Percentiles rank a stretch among this genome's conserved stretches.
These are phyloP conservation scores for Massariosphaeria phaeospora DNA, from an alignment of 495 filamentous ascomycete species.

Conservation along the genomic window DNA sequence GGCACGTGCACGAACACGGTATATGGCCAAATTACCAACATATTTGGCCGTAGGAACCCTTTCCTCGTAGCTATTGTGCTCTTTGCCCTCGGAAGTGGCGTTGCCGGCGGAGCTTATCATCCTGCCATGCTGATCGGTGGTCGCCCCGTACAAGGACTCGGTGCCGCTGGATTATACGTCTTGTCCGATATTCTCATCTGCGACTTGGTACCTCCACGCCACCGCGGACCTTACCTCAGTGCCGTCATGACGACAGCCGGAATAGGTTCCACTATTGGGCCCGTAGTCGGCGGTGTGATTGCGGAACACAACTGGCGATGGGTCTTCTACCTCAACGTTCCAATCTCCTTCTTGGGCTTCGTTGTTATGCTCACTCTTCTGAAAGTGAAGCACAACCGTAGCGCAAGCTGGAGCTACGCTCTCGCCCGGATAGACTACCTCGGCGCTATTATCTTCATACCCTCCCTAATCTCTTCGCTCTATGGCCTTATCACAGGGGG, in stretches of 20 bases:
- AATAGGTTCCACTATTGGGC: conserved; percentile 39
- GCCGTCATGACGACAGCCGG: conserved; percentile 32
- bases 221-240: conserved; percentile 40
- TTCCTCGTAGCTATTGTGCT: conserved; percentile 15
- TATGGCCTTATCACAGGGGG: conserved; percentile 18
- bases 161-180: conserved; percentile 23
- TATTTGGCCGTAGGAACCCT: conserved; percentile 24
- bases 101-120: conserved; percentile 13
- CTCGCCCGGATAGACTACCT: conserved; percentile 21
- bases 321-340: conserved; percentile 34
- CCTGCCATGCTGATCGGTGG: conserved; percentile 26
- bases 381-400: conserved; percentile 13
- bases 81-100: conserved; percentile 20
- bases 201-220: conserved; percentile 43
- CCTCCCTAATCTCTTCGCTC: conserved; percentile 1
- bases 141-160: conserved; percentile 25
- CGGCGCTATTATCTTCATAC: conserved; percentile 20
- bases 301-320: conserved; percentile 30
- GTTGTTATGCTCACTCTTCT: conserved; percentile 18
- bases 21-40: conserved; percentile 22
- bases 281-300: conserved; percentile 41
- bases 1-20: no score
- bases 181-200: conserved; percentile 40
- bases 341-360: conserved; percentile 8
- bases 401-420: conserved; percentile 1